Percentiles rank a stretch among this genome's conserved stretches.
Conservation (phyloP, 2,329 filamentous ascomycete species). For the Diaporthe sp. region DNA sequence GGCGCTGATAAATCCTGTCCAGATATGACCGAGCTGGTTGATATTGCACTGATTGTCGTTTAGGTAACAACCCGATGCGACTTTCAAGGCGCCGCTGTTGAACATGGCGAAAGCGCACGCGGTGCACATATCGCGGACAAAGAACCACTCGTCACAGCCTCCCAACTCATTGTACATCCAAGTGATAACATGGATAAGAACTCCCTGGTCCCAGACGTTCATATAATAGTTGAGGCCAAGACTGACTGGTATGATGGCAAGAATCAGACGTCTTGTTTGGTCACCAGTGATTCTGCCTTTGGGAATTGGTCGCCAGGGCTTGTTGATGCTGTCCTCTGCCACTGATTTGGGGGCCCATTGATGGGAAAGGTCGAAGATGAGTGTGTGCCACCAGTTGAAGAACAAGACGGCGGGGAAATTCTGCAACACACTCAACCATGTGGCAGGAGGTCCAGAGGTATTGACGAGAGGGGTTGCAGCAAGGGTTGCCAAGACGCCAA, state of each 20-base stretch:
- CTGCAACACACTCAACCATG: background rate
- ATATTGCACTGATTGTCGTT: background rate
- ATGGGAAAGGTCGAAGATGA: slow-evolving; percentile 28
- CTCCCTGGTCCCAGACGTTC: background rate
- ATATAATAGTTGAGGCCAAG: too few species aligned
- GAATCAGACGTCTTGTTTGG: slow-evolving; percentile 39
- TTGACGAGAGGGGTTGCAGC: slow-evolving; percentile 5
- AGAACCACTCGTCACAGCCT: background rate
- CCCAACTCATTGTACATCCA: slow-evolving; percentile 58
- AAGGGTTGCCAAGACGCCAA: slow-evolving; percentile 50
- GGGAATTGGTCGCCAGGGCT: slow-evolving; percentile 40
- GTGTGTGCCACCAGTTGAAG: background rate
- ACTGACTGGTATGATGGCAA: background rate
- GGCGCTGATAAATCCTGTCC: slow-evolving; percentile 39
- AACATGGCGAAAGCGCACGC: background rate
- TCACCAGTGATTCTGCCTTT: slow-evolving; percentile 48
- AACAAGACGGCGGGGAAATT: background rate
- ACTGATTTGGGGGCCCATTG: slow-evolving; percentile 32
- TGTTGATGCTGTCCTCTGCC: slow-evolving; percentile 40
- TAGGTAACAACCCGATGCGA: background rate
- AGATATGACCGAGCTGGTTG: slow-evolving; percentile 1
- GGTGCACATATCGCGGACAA: too few species aligned
- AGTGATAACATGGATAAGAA: slow-evolving; percentile 48
- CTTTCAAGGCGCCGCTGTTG: background rate
- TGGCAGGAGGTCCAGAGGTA: too few species aligned